These are phyloP conservation scores for Mallotus japonicus DNA, from an alignment of 441 rosid species.

Conservation along the genomic window DNA sequence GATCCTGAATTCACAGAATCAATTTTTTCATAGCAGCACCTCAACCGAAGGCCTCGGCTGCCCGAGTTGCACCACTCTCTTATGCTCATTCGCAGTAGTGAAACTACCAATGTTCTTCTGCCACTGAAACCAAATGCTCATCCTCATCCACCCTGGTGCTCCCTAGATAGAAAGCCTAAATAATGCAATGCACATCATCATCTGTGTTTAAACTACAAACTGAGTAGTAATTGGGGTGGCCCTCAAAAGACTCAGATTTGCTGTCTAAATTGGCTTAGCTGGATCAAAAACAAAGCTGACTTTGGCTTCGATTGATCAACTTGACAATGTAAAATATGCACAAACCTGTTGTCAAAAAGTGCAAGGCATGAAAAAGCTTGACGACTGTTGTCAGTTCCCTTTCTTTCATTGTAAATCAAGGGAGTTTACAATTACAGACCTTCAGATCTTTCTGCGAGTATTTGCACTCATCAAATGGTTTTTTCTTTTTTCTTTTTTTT, in stretches of 20 bases:
- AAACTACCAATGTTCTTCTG: not conserved
- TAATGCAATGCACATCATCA: not conserved
- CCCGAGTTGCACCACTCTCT: slow-evolving; percentile 33
- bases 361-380: too few species aligned
- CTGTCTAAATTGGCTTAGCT: too few species aligned
- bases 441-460: not conserved
- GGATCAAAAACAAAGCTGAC: too few species aligned
- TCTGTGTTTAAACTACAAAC: not conserved
- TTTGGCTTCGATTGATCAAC: too few species aligned
- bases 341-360: too few species aligned
- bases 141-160: too few species aligned
- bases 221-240: too few species aligned
- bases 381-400: too few species aligned
- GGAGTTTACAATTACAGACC: not conserved
- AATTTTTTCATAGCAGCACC: not conserved
- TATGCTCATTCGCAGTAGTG: slow-evolving; percentile 27
- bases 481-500: not conserved
- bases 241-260: too few species aligned
- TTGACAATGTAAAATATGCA: too few species aligned
- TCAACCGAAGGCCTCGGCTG: not conserved
- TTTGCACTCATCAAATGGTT: not conserved
- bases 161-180: not conserved
- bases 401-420: not conserved
- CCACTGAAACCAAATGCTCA: too few species aligned
- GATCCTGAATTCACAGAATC: slow-evolving; percentile 9